Percentiles rank a stretch among this genome's conserved stretches.
phyloP scores from a whole-genome alignment of 768 basidiomycete species.

The Tricholoma hemisulphureum region DNA sequence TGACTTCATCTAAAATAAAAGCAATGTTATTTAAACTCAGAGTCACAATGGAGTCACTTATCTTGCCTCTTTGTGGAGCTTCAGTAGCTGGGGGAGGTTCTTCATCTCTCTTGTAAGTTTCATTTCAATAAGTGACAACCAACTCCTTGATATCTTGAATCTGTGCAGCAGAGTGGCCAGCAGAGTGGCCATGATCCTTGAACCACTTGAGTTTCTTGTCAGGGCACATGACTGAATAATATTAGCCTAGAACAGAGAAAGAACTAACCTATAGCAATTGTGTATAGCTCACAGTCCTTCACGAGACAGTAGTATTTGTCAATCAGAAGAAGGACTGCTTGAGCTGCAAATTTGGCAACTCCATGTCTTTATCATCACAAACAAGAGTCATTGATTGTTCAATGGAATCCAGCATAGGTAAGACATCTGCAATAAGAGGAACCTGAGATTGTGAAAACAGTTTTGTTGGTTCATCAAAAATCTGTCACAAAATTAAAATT shows the following conservation, averaged over 20 bases:
- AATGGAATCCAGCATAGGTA: constrained; percentile 15
- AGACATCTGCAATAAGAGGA: constrained; percentile 19
- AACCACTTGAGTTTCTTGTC: constrained; percentile 5
- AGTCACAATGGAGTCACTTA: too few species aligned
- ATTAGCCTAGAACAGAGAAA: constrained; percentile 13
- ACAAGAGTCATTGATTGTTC: constrained; percentile 15
- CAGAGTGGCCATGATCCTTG: too few species aligned
- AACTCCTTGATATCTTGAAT: constrained; percentile 1
- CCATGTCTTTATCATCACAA: constrained; percentile 12
- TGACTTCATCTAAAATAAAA: neutral
- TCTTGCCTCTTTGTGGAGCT: neutral
- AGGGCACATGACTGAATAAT: constrained; percentile 23
- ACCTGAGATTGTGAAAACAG: constrained; percentile 24
- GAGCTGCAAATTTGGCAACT: constrained; percentile 17
- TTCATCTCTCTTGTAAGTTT: neutral
- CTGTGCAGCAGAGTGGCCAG: neutral
- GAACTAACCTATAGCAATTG: constrained; percentile 17
- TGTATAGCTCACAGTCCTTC: constrained; percentile 15
- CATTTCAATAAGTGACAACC: neutral
- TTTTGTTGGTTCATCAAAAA: constrained; percentile 23
- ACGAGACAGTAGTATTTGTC: constrained; percentile 16
- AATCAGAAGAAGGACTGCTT: constrained; percentile 15
- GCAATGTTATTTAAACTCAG: neutral
- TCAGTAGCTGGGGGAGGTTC: neutral
- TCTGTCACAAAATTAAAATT: constrained; percentile 11